phyloP scores from a whole-genome alignment of 148 eudicot species.

The Vaccinium vitisidaea region DNA sequence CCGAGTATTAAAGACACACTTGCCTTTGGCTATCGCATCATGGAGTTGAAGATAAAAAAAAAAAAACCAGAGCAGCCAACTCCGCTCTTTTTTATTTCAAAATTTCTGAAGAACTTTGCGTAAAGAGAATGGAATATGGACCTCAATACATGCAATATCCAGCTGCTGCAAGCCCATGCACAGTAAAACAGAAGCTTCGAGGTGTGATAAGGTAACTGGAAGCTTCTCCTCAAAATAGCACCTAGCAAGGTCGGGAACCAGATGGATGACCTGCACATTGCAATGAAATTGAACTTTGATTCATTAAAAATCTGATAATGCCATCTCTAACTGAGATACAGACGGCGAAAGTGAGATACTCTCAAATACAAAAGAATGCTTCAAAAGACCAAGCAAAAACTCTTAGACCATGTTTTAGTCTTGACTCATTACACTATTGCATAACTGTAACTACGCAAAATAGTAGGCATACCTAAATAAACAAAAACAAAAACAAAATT shows the following conservation, averaged over 20 bases:
- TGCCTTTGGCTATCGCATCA: not conserved
- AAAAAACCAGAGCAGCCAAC: too few species aligned
- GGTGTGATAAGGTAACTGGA: conserved; percentile 20
- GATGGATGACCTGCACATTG: conserved; percentile 12
- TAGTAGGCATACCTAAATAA: not conserved
- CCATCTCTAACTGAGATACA: not conserved
- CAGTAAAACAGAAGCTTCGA: conserved; percentile 16
- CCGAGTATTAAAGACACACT: not conserved
- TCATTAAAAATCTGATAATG: not conserved
- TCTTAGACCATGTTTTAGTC: not conserved
- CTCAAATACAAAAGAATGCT: not conserved
- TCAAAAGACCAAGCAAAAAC: not conserved
- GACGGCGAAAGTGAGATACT: not conserved
- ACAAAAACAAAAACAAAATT: not conserved
- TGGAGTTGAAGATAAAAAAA: too few species aligned
- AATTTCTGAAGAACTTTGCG: not conserved
- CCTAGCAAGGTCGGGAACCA: not conserved
- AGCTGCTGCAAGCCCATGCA: conserved; percentile 19
- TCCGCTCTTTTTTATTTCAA: too few species aligned
- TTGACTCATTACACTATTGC: not conserved
- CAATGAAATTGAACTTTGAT: not conserved
- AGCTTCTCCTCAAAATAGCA: conserved; percentile 23
- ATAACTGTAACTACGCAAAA: not conserved
- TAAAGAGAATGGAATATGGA: not conserved
- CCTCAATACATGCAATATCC: conserved; percentile 17